These are phyloP conservation scores for Epichloe elymi DNA, from an alignment of 2,329 filamentous ascomycete species.

Conservation along the genomic window DNA sequence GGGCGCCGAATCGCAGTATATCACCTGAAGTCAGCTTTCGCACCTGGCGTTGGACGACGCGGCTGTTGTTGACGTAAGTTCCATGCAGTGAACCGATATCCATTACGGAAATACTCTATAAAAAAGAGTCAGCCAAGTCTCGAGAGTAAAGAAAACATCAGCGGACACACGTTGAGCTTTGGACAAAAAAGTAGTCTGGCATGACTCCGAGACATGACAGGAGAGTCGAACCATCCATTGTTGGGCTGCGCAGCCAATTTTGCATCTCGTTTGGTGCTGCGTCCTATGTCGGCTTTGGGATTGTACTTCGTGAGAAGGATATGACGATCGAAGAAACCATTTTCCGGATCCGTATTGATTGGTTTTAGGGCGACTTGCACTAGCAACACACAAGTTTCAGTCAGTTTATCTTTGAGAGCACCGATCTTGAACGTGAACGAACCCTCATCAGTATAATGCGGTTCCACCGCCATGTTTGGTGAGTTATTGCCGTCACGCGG, in stretches of 20 bases:
- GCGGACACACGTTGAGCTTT: constrained; percentile 27
- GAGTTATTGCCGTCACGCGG: too few species aligned
- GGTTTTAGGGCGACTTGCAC: constrained; percentile 19
- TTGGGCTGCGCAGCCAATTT: constrained; percentile 22
- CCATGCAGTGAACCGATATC: constrained; percentile 41
- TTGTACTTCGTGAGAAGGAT: constrained; percentile 20
- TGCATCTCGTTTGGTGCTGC: constrained; percentile 29
- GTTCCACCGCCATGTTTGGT: constrained; percentile 1
- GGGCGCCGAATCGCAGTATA: constrained; percentile 21
- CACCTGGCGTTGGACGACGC: constrained; percentile 9
- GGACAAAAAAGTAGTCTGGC: constrained; percentile 39
- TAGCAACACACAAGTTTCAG: constrained; percentile 6
- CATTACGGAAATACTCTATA: constrained; percentile 29
- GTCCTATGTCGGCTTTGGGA: constrained; percentile 24
- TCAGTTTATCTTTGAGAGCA: not conserved
- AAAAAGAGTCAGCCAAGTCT: constrained; percentile 9
- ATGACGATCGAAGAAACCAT: constrained; percentile 14
- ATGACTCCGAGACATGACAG: constrained; percentile 59
- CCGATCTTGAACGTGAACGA: not conserved
- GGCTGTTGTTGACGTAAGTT: constrained; percentile 29
- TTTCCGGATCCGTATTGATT: constrained; percentile 10
- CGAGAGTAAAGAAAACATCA: not conserved
- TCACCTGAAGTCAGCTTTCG: constrained; percentile 17
- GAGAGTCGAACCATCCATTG: constrained; percentile 58
- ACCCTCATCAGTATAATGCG: constrained; percentile 6